Evolutionary conservation across 106 monocot species (phyloP).

Genomic region (Acanthochlamys bracteata): DNA sequence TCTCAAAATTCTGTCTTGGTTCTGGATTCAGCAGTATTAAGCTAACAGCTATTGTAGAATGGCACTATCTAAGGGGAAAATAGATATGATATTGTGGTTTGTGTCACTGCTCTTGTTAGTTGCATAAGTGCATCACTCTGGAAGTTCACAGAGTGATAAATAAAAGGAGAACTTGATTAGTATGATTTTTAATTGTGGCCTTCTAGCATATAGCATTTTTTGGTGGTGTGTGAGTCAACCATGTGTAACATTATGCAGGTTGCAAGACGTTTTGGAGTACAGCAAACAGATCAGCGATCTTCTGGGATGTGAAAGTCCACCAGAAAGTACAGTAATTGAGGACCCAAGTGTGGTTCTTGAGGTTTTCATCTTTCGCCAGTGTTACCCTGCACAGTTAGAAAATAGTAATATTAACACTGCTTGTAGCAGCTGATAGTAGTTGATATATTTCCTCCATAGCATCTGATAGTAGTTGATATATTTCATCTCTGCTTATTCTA

Average conservation of each 20-base stretch:
- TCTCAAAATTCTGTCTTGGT: background rate
- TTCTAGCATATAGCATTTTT: background rate
- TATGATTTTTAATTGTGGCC: background rate
- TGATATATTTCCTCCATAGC: background rate
- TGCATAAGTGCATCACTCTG: no score
- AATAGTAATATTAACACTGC: background rate
- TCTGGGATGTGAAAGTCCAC: slow-evolving; percentile 28
- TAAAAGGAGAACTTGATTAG: no score
- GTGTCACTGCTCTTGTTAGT: no score
- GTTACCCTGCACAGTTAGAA: background rate
- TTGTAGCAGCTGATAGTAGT: background rate
- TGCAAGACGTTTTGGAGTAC: slow-evolving; percentile 74
- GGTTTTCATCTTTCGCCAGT: slow-evolving; percentile 24
- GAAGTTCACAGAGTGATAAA: no score
- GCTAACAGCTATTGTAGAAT: no score
- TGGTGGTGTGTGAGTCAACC: background rate
- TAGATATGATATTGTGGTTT: no score
- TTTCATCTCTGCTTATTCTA: background rate
- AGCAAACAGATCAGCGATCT: slow-evolving; percentile 55
- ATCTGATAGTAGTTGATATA: background rate
- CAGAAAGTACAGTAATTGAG: slow-evolving; percentile 36
- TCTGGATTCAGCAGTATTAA: background rate
- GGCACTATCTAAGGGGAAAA: no score
- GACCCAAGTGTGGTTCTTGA: slow-evolving; percentile 49
- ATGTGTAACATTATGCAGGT: slow-evolving; percentile 28